Base-by-base conservation (phyloP, 2,329 filamentous ascomycete species). In the Cercospora zeae-maydis region DNA sequence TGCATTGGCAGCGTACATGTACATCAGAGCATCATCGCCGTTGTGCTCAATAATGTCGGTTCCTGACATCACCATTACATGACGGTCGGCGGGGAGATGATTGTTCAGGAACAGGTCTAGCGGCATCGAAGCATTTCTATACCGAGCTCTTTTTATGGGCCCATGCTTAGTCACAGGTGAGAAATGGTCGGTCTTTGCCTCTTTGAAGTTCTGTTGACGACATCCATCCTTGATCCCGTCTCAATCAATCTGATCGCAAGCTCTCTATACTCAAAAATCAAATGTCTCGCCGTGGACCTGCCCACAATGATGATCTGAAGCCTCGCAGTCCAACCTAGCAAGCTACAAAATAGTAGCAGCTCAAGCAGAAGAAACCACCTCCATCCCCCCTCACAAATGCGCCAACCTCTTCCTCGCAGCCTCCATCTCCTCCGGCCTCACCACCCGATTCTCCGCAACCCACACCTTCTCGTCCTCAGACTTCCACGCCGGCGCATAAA, bases 401-500 rank as follows among this genome's bases (percentile, higher is more conserved):
- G 31, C 45, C 45, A 61, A 16, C 53, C 21, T 56, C 37, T 37
- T 36, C 34, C 61, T 47, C 31, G 39, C 58, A 7, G 14, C 53
- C 54, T 61, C 61, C 63, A 66, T 66, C 63, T 66, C 47, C 36
- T 53, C 47, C 6, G 63, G 54, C 24, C 39, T 30, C 16, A 66
- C 65, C 10, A 63, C 66, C 16, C 63, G 58, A 34, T 68, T 67
- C 58, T 66, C 67, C 42, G 27, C 45, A 14, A 42, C 60, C 63
- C 67, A 68, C 24, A 72, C 58, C 63, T 66, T 66, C 65, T 71
- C 70, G 16, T 68, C 75, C 64, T 78, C 75, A 24, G 72, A 77
- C 30, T 61, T 67, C 13, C 64, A 72, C 57, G 71, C 72, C 14
- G 78, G 78, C 27, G 78, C 74, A 45, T 72, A 67, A 7, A 79